Evolutionary conservation across 768 basidiomycete genomes (phyloP).

Genomic region (Rhodotorula diobovata): DNA sequence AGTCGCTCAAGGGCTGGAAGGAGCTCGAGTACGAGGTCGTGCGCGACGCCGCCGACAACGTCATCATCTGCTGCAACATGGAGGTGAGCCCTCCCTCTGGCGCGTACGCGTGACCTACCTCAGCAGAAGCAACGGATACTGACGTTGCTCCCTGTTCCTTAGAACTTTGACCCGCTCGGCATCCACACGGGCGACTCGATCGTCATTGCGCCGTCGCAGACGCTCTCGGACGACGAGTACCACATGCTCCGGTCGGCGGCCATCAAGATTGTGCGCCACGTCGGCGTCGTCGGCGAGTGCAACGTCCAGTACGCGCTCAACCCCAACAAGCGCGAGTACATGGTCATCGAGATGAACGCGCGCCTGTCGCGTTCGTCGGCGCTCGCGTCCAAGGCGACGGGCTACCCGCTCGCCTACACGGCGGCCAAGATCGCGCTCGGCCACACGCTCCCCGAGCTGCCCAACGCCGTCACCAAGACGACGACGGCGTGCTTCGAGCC

Average conservation of each 20-base stretch:
- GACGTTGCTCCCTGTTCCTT: constrained; percentile 34
- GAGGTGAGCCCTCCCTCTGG: constrained; percentile 46
- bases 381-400: constrained; percentile 96
- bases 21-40: constrained; percentile 99
- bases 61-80: constrained; percentile 99
- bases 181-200: constrained; percentile 99
- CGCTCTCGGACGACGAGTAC: constrained; percentile 86
- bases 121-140: not conserved
- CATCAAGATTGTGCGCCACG: constrained; percentile 78
- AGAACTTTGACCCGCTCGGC: constrained; percentile 98
- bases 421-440: constrained; percentile 98
- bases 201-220: constrained; percentile 97
- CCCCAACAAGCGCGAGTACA: constrained; percentile 85
- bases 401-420: constrained; percentile 97
- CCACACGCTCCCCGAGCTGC: constrained; percentile 92
- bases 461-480: constrained; percentile 98
- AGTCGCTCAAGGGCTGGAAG: constrained; percentile 99
- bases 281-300: constrained; percentile 78
- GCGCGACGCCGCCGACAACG: constrained; percentile 92
- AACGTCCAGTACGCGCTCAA: constrained; percentile 98
- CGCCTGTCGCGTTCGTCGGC: constrained; percentile 57
- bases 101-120: not conserved
- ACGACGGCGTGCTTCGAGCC: constrained; percentile 99
- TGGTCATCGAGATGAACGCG: constrained; percentile 71
- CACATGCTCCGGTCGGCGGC: constrained; percentile 98